These are phyloP conservation scores for Planoprotostelium fungivorum DNA, from an alignment of 78 protist genomes.

Conservation along the genomic window DNA sequence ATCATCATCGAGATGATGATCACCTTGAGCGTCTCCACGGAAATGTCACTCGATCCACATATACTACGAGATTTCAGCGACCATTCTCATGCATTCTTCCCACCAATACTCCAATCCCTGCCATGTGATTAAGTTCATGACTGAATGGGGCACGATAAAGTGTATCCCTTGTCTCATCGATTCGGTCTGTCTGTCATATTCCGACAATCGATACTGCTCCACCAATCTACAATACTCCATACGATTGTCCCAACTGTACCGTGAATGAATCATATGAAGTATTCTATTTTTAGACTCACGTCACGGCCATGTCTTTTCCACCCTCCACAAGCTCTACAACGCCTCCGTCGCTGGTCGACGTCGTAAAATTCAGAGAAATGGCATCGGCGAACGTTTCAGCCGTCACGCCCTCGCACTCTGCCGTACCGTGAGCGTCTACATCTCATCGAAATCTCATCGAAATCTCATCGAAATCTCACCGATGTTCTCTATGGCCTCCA, in stretches of 20 bases:
- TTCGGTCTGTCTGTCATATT: constrained; percentile 41
- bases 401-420: neutral
- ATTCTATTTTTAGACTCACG: neutral
- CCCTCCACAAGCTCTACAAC: constrained; percentile 18
- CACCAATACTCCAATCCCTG: constrained; percentile 39
- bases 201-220: constrained; percentile 32
- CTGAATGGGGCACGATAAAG: constrained; percentile 30
- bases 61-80: neutral
- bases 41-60: neutral
- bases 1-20: neutral
- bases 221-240: constrained; percentile 38
- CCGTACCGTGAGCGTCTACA: neutral
- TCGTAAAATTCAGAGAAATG: constrained; percentile 24
- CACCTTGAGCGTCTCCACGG: neutral
- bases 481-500: constrained; percentile 40
- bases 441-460: constrained; percentile 6
- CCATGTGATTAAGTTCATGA: constrained; percentile 56
- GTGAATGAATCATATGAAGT: neutral
- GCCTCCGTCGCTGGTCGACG: constrained; percentile 29
- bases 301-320: constrained; percentile 26
- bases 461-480: constrained; percentile 4
- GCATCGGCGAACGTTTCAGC: constrained; percentile 23
- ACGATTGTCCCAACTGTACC: constrained; percentile 31
- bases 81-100: neutral
- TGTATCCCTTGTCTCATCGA: constrained; percentile 40